Evolutionary conservation across 225 moss, liverwort and hornwort genomes (phyloP), one percentile per base, ranked within the genome.

Genomic region (Rhytidiadelphus loreus): DNA sequence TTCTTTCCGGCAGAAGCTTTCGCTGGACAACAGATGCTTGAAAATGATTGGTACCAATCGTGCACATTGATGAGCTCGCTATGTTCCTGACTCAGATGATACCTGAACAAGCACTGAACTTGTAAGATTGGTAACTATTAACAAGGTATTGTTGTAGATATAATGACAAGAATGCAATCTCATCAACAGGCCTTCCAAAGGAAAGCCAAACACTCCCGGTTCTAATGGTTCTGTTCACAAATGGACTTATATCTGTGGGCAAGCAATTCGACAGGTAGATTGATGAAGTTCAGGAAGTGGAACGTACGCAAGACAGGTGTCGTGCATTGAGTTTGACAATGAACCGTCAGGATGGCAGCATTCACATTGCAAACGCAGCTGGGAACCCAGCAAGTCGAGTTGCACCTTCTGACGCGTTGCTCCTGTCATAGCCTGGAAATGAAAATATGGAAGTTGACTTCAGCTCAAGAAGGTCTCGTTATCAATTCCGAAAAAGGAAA

Each of bases 1-100:
- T 71, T 88, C 85, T 73, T 92, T 81, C 66, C 88, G 7, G 84
- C 48, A 69, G 86, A 85, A 69, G 86, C 70, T 92, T 90, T 92
- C 79, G 39, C 30, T 64, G 95, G 95, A 86, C 90, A 92, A 44
- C 91, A 96, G 66, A 96, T 93, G 75, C 94, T 93, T 81, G 93
- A 90, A 56, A 99, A 97, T 16, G 99, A 95, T 83, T 95, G 95
- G 83, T 95, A 97, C 99, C 99, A 99, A 90, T 92, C 95, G 46
- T 95, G 96, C 71, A 99, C 95, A 87, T 96, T 95, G 89, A 99
- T 94, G 65, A 95, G 95, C 90, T 99, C 96, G 61, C 90, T 91
- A 75, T 97, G 94, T 75, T 97, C 99, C 87, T 96, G 96, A 69
- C 95, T 92, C 44, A 99, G 86, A 59, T 91, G 93, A 77, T 92